A percentile compares a stretch with the other conserved stretches of the same genome.
These are phyloP conservation scores for Fusarium aywerte DNA, from an alignment of 2,329 filamentous ascomycete species.

Conservation along the genomic window DNA sequence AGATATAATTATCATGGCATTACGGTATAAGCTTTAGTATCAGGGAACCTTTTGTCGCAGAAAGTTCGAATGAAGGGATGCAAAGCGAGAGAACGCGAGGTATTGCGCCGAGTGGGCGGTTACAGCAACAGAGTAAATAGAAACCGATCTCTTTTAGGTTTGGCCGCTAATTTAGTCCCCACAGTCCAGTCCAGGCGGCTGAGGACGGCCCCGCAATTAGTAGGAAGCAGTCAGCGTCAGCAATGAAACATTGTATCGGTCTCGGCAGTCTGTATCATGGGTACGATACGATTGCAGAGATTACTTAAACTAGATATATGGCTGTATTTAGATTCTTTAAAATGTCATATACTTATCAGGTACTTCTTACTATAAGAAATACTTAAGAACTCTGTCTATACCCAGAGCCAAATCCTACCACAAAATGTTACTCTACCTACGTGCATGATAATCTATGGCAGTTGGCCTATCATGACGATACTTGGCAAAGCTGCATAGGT, in stretches of 20 bases:
- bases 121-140: slow-evolving; percentile 32
- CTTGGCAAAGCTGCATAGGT: not conserved
- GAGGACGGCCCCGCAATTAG: slow-evolving; percentile 23
- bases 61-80: slow-evolving; percentile 22
- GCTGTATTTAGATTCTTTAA: too few relatives aligned
- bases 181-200: slow-evolving; percentile 28
- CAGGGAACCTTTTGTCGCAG: not conserved
- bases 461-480: not conserved
- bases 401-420: not conserved
- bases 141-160: slow-evolving; percentile 33
- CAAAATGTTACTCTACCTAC: not conserved
- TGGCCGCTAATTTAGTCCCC: slow-evolving; percentile 31
- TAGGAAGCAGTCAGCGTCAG: slow-evolving; percentile 5
- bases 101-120: slow-evolving; percentile 35
- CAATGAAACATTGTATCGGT: slow-evolving; percentile 10
- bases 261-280: not conserved
- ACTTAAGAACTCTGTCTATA: too few relatives aligned
- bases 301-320: not conserved
- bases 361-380: too few relatives aligned
- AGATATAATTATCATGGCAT: slow-evolving; percentile 32
- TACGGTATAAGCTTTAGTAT: slow-evolving; percentile 21
- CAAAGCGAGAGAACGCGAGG: slow-evolving; percentile 34
- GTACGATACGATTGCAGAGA: not conserved
- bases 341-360: too few relatives aligned
- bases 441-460: not conserved